These are phyloP conservation scores for Penicillium vulpinum DNA, from an alignment of 2,329 filamentous ascomycete species.

Conservation along the genomic window DNA sequence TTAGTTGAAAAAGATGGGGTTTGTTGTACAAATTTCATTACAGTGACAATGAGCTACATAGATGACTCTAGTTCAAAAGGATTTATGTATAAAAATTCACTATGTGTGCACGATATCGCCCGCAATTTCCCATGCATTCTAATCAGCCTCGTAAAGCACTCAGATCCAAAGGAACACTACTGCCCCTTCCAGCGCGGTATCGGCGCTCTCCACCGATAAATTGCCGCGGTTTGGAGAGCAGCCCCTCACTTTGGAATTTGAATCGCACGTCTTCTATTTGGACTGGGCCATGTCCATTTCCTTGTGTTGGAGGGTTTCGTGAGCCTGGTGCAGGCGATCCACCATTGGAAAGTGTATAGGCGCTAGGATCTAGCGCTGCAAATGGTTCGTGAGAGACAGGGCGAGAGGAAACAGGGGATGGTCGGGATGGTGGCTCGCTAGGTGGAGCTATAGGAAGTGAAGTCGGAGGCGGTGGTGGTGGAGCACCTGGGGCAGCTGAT, in stretches of 20 bases:
- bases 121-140: constrained; percentile 25
- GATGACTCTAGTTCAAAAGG: not conserved
- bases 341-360: constrained; percentile 73
- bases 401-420: constrained; percentile 39
- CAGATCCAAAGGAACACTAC: constrained; percentile 89
- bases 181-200: constrained; percentile 88
- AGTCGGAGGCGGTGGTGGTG: constrained; percentile 38
- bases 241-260: constrained; percentile 79
- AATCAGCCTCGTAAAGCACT: constrained; percentile 40
- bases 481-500: constrained; percentile 47
- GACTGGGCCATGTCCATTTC: constrained; percentile 41
- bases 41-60: not conserved
- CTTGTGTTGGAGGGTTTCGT: constrained; percentile 26
- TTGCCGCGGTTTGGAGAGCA: constrained; percentile 80
- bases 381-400: constrained; percentile 48
- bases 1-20: not conserved
- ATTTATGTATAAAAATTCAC: constrained; percentile 21
- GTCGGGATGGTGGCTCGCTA: constrained; percentile 47
- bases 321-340: constrained; percentile 32
- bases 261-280: constrained; percentile 77
- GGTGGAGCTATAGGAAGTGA: constrained; percentile 41
- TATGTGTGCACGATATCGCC: constrained; percentile 28
- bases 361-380: constrained; percentile 71
- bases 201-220: constrained; percentile 73
- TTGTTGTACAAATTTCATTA: not conserved